phyloP scores from a whole-genome alignment of 202 grass and related monocot genomes.

The Hordeum pubiflorum region DNA sequence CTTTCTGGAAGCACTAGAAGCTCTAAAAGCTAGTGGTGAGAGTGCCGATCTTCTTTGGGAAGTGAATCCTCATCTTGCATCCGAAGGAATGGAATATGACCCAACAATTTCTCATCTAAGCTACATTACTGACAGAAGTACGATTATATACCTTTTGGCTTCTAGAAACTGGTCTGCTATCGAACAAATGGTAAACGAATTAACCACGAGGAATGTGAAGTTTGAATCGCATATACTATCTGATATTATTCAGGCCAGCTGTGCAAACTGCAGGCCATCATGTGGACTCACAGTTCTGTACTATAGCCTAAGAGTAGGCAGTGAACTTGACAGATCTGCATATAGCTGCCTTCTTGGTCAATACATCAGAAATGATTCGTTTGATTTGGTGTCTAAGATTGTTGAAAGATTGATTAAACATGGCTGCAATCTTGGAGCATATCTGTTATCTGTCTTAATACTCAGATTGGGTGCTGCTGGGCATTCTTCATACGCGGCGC shows the following conservation, averaged over 20 bases:
- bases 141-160: constrained; percentile 47
- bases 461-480: constrained; percentile 46
- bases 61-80: constrained; percentile 61
- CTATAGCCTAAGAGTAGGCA: constrained; percentile 41
- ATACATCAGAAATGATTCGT: constrained; percentile 43
- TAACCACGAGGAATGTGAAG: constrained; percentile 33
- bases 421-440: constrained; percentile 48
- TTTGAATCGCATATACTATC: constrained; percentile 46
- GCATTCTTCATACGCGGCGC: constrained; percentile 37
- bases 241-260: constrained; percentile 48
- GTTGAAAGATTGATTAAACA: constrained; percentile 51
- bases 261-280: constrained; percentile 37
- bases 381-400: constrained; percentile 40
- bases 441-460: constrained; percentile 57
- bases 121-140: constrained; percentile 46
- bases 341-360: constrained; percentile 61
- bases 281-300: constrained; percentile 42
- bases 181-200: constrained; percentile 36
- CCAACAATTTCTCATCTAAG: constrained; percentile 28
- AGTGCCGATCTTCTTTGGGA: constrained; percentile 50
- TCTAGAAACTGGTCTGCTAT: constrained; percentile 45
- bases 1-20: constrained; percentile 55
- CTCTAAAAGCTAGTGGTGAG: constrained; percentile 48
- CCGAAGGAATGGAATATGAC: constrained; percentile 48
- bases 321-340: constrained; percentile 39